phyloP scores from a whole-genome alignment of 1,284 basidiomycete genomes.

The Meira nashicola region DNA sequence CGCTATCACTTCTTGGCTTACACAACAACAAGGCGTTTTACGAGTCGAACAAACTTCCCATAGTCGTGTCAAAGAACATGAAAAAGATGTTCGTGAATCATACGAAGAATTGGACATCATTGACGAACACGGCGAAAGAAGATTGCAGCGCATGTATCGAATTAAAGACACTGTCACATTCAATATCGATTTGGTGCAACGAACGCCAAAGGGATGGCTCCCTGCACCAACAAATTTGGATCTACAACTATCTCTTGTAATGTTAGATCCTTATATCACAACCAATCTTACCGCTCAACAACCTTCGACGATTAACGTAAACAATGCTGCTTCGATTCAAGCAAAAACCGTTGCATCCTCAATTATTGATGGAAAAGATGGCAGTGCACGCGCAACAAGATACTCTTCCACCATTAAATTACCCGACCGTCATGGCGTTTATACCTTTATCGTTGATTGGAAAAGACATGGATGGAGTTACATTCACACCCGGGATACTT shows the following conservation, averaged over 20 bases:
- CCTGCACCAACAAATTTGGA: conserved; percentile 69
- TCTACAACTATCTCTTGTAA: conserved; percentile 89
- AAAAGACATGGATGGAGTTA: conserved; percentile 78
- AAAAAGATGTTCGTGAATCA: conserved; percentile 32
- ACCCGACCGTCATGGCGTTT: conserved; percentile 94
- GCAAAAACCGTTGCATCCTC: conserved; percentile 53
- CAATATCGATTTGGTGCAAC: conserved; percentile 67
- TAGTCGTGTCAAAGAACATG: conserved; percentile 60
- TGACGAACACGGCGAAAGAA: conserved; percentile 57
- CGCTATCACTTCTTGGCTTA: conserved; percentile 80
- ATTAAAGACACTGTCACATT: conserved; percentile 80
- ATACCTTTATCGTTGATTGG: conserved; percentile 87
- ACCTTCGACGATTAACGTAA: not conserved
- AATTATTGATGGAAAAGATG: conserved; percentile 17
- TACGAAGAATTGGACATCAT: conserved; percentile 38
- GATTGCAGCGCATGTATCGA: conserved; percentile 62
- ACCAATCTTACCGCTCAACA: conserved; percentile 23
- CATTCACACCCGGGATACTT: conserved; percentile 66
- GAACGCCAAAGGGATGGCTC: conserved; percentile 63
- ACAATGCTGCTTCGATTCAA: not conserved
- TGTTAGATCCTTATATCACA: conserved; percentile 71
- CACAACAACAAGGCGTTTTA: conserved; percentile 78
- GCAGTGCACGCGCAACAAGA: conserved; percentile 53
- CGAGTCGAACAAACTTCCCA: conserved; percentile 73
- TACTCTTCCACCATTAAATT: conserved; percentile 76